Conservation (phyloP, 805 yeast species). For the Cyberlindnera amylophila region DNA sequence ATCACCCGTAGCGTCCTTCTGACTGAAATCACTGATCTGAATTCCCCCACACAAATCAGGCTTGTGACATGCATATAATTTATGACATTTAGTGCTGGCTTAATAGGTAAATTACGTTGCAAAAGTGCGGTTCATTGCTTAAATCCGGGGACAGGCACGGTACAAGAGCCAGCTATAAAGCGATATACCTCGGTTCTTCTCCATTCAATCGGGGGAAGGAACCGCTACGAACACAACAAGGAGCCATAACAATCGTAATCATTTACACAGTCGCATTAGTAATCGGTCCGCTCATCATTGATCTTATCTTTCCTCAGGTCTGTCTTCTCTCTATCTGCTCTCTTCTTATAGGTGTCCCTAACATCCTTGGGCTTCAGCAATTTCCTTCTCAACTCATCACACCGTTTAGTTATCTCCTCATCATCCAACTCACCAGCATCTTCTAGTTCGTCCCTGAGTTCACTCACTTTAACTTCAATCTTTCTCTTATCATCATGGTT, state of each 20-base stretch:
- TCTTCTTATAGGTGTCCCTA: slow-evolving; percentile 11
- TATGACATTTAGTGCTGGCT: too few relatives aligned
- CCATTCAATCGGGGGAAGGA: too few relatives aligned
- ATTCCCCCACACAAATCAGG: too few relatives aligned
- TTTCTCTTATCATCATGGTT: slow-evolving; percentile 23
- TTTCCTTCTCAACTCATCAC: slow-evolving; percentile 28
- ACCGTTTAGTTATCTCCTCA: slow-evolving; percentile 31
- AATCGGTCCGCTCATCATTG: neutral
- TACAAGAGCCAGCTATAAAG: too few relatives aligned
- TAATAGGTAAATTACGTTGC: too few relatives aligned
- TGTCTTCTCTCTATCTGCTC: slow-evolving; percentile 9
- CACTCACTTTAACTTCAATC: slow-evolving; percentile 40
- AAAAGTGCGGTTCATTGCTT: too few relatives aligned
- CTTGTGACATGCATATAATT: too few relatives aligned
- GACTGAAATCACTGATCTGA: too few relatives aligned
- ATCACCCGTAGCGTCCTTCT: too few relatives aligned
- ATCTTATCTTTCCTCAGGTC: neutral
- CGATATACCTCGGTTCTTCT: too few relatives aligned
- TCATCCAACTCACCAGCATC: slow-evolving; percentile 39
- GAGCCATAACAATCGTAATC: neutral
- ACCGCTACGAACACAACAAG: too few relatives aligned
- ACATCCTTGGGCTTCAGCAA: slow-evolving; percentile 17
- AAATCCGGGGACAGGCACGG: too few relatives aligned
- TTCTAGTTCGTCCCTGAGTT: slow-evolving; percentile 48
- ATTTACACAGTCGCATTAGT: neutral